These are phyloP conservation scores for Hippophae rhamnoides DNA, from an alignment of 306 rosid genomes.

Conservation along the genomic window DNA sequence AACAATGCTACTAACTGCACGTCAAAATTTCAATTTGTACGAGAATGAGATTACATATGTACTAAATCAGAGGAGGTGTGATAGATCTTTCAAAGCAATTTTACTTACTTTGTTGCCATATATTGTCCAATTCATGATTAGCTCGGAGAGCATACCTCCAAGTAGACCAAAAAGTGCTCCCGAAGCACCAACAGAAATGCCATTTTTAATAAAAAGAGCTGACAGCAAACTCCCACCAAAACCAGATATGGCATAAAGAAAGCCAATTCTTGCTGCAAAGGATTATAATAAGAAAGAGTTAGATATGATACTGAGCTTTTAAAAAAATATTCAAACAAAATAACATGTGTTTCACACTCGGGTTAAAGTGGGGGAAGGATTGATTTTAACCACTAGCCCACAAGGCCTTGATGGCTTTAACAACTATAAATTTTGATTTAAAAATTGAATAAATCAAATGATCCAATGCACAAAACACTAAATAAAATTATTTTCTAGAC, in stretches of 20 bases:
- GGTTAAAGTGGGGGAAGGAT: no score
- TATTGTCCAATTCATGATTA: constrained; percentile 76
- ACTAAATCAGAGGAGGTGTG: background rate
- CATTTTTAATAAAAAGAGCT: constrained; percentile 47
- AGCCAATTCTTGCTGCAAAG: constrained; percentile 54
- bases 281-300: constrained; percentile 3
- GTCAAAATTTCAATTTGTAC: constrained; percentile 18
- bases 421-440: no score
- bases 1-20: constrained; percentile 57
- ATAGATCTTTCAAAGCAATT: constrained; percentile 10
- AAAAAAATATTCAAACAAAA: no score
- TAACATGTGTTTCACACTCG: no score
- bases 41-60: constrained; percentile 6
- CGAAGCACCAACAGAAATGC: constrained; percentile 86
- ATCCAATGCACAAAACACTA: no score
- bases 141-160: constrained; percentile 87
- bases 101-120: constrained; percentile 68
- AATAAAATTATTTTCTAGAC: no score
- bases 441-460: no score
- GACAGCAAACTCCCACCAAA: constrained; percentile 79
- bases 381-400: no score
- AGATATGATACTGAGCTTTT: no score
- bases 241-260: constrained; percentile 63
- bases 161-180: constrained; percentile 85
- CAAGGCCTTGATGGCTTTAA: no score